Evolutionary conservation across 352 stramenopile species (phyloP), one percentile per base, ranked within the genome.

Genomic region (Plasmopara muralis): DNA sequence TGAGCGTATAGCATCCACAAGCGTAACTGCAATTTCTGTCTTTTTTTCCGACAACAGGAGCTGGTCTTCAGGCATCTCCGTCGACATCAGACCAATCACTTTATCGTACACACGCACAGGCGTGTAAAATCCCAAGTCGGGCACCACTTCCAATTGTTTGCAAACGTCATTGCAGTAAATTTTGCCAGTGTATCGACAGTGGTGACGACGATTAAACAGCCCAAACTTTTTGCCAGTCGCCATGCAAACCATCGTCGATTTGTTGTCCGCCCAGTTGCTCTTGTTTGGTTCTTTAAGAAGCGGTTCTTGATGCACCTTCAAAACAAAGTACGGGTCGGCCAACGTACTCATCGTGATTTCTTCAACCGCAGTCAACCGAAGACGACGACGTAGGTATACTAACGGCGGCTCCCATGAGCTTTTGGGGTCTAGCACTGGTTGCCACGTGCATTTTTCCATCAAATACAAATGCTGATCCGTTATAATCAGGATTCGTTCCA

Each of bases 161-260:
- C 74, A 89, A 25, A 90, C 70, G 33, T 95, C 84, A 43, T 79
- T 84, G 58, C 78, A 85, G 61, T 93, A 95, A 25, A 95, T 85
- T 50, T 87, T 90, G 12, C 85, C 85, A 29, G 77, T 88, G 55
- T 89, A 87, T 0, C 86, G 77, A 39, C 86, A 96, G 50, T 96
- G 86, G 53, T 96, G 86, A 10, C 86, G 79, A 4, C 85, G 79
- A 47, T 87, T 88, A 31, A 95, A 95, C 12, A 96, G 55, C 3
- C 77, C 77, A 62, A 96, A 96, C 50, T 94, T 93, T 51, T 84
- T 87, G 18, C 84, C 78, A 20, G 85, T 95, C 9, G 70, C 68
- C 74, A 92, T 91, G 53, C 86, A 96, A 29, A 85, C 68, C 62
- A 89, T 73, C n/a, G 79, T 81, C 10, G 66, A 67, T 53, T 90